Base-by-base conservation (phyloP, 352 stramenopile species). In the Pseudoperonospora humuli region DNA sequence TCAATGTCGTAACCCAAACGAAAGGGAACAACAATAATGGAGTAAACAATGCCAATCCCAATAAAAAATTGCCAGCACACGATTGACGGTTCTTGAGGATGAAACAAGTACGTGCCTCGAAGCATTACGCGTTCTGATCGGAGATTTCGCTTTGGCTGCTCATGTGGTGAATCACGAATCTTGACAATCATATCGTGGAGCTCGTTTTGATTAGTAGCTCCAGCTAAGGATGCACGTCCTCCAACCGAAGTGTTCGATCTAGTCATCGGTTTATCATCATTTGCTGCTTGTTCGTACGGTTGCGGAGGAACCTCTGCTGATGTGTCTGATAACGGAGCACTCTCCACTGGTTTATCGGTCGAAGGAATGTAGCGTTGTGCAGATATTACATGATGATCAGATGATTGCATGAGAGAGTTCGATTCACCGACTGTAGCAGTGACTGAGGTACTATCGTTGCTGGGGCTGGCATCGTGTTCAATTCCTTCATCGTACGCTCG, bases 11-110 rank as follows among this genome's bases (percentile, higher is more conserved):
- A 96, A 0, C 86, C 85, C n/a, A 96, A 59, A 4, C 82, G 83
- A 20, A 89, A 84, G 13, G 86, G 86, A 8, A 96, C 83, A 13
- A 93, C 63, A 37, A 96, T 73, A 39, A 95, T 92, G 34, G 83
- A 94, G 52, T 95, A 91, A 4, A 95, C 39, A 44, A 96, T 96
- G 5, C 48, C 73, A 17, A 85, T 51, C 2, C 73, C 77, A 7
- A 87, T 57, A 26, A 86, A 61, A 25, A 90, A 74, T 49, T 92
- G 80, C 78, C 80, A 90, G 15, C 65, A 68, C 7, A 89, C 54
- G 17, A 90, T 67, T 9, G 75, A 66, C 0, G 62, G 50, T 29
- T 88, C 67, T 24, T 90, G 75, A 0, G 80, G 80, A 28, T 90
- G 80, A 15, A 90, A 77, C 14, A 90, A 45, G 29, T 83, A 81